A percentile compares a stretch with the other conserved stretches of the same genome.
Conservation (phyloP, 352 stramenopile genomes). For the Globisporangium megalacanthum region DNA sequence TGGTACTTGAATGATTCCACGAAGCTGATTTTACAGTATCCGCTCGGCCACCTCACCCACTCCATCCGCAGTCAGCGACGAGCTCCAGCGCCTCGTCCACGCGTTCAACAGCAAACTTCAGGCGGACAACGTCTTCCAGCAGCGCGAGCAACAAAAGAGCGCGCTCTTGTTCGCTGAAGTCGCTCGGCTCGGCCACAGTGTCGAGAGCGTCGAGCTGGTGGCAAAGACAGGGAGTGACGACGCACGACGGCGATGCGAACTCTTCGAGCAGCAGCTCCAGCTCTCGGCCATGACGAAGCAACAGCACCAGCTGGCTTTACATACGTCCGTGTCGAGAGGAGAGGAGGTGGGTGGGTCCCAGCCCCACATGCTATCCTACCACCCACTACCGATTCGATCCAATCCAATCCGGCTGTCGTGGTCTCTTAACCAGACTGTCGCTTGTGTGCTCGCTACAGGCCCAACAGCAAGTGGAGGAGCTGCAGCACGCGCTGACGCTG, state of each 20-base stretch:
- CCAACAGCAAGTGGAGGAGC: conserved; percentile 32
- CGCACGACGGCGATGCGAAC: conserved; percentile 29
- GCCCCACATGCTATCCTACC: background rate
- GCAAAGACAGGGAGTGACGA: conserved; percentile 27
- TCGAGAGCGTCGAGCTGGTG: conserved; percentile 34
- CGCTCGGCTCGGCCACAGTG: conserved; percentile 35
- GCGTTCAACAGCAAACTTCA: conserved; percentile 60
- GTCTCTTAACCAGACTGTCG: background rate
- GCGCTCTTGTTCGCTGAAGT: conserved; percentile 69
- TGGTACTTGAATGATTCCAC: too few relatives aligned
- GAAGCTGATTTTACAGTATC: too few relatives aligned
- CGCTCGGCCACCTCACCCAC: too few relatives aligned
- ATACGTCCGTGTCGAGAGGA: conserved; percentile 3
- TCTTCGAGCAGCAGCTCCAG: conserved; percentile 38
- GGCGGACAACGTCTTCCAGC: conserved; percentile 37
- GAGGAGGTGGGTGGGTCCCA: conserved; percentile 5
- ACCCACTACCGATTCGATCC: background rate
- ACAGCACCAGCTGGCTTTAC: conserved; percentile 13
- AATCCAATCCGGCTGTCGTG: too few relatives aligned
- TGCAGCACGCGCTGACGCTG: conserved; percentile 26
- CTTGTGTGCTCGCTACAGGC: conserved; percentile 5
- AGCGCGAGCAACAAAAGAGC: conserved; percentile 65
- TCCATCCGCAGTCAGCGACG: conserved; percentile 27
- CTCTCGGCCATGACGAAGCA: conserved; percentile 16
- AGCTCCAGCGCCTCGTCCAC: conserved; percentile 44